These are phyloP conservation scores for Ambrosiella cleistominuta DNA, from an alignment of 2,329 filamentous ascomycete genomes.

Conservation along the genomic window DNA sequence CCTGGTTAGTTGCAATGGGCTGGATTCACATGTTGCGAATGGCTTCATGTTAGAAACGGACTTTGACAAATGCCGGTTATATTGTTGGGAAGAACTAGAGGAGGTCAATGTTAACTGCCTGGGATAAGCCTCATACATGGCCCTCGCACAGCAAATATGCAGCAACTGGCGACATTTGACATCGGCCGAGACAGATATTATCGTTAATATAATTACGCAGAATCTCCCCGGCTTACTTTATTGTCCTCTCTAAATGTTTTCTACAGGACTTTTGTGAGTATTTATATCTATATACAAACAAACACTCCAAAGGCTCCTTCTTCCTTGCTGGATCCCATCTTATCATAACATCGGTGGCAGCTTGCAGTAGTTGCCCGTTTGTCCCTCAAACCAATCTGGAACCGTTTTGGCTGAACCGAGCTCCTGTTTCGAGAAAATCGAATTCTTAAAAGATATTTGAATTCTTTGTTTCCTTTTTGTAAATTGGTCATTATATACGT, in stretches of 20 bases:
- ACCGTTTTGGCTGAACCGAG: conserved; percentile 5
- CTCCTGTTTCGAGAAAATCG: neutral
- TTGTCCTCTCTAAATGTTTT: no score
- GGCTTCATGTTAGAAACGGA: no score
- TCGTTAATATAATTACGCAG: no score
- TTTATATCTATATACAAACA: neutral
- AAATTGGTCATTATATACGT: neutral
- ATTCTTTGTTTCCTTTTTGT: neutral
- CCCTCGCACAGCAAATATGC: no score
- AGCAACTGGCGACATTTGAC: no score
- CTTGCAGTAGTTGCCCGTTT: neutral
- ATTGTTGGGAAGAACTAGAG: neutral
- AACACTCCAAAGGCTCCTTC: neutral
- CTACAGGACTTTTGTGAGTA: neutral
- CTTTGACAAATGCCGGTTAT: neutral
- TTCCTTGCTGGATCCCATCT: neutral
- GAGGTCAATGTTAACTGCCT: no score
- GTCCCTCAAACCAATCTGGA: conserved; percentile 5
- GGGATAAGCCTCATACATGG: no score
- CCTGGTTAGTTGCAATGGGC: neutral
- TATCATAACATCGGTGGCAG: neutral
- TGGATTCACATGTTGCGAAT: no score
- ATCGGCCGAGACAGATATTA: no score
- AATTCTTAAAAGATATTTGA: neutral
- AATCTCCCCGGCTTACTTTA: no score